phyloP scores from a whole-genome alignment of 83 land plant species.

The Thuja plicata region DNA sequence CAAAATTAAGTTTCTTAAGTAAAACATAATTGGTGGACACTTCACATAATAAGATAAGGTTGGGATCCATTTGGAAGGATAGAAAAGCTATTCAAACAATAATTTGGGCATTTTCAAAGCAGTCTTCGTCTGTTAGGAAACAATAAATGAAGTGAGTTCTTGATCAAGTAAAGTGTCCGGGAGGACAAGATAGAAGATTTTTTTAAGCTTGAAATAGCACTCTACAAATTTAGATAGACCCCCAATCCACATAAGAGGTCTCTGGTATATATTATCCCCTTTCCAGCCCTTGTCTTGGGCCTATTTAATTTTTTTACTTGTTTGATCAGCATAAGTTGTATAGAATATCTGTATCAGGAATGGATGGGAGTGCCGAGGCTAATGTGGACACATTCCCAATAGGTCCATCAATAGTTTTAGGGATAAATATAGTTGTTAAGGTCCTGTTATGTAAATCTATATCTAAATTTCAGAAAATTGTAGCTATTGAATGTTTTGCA shows the following conservation, averaged over 20 bases:
- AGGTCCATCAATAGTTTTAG: slow-evolving; percentile 25
- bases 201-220: not conserved
- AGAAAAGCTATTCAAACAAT: not conserved
- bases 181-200: not conserved
- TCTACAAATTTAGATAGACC: not conserved
- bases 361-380: slow-evolving; percentile 31
- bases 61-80: not conserved
- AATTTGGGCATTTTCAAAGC: not conserved
- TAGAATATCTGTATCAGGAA: not conserved
- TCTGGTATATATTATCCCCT: not conserved
- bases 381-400: slow-evolving; percentile 21
- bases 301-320: not conserved
- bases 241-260: not conserved
- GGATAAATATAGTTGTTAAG: slow-evolving; percentile 16
- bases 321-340: not conserved
- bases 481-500: too few relatives aligned
- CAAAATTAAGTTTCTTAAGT: not conserved
- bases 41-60: not conserved
- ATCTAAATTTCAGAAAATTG: slow-evolving; percentile 2
- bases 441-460: slow-evolving; percentile 25
- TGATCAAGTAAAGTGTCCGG: not conserved
- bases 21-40: not conserved
- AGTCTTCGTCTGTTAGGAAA: not conserved
- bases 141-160: too few relatives aligned
- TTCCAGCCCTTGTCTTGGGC: not conserved